Base-by-base conservation (phyloP, 2,329 filamentous ascomycete genomes). In the Lasiodiplodia sp. region DNA sequence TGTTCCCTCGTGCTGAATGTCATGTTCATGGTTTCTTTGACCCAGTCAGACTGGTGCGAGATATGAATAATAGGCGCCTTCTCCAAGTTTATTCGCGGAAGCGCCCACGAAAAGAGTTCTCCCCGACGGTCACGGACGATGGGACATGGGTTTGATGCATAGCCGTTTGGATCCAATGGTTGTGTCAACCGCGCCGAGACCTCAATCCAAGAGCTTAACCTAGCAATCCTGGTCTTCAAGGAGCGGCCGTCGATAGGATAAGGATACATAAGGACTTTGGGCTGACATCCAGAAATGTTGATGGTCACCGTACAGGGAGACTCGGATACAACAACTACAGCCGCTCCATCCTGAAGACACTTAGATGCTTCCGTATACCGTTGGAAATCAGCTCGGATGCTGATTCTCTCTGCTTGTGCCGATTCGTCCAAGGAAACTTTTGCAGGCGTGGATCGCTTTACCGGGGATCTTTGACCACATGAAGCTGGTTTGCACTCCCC, bases 161-260 rank as follows among this genome's bases (percentile, higher is more conserved):
- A 55, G 52, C 52, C 8, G 52, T 16, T 31, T 16, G 25, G 52
- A 34, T 28, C 52, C 23, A 55, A 16, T 18, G 52, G 52, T 55
- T 31, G 23, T 18, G 52, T 18, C 52, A 55, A 28, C 16, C 4
- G 52, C 23, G 52, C 52, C 6, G 52, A 55, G 25, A 55, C 52
- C 52, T 55, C 52, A 11, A 55, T 31, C 25, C 28, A 55, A 14
- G 28, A 55, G 25, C 52, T 31, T 16, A 8, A 2, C 23, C 52
- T 55, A 16, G 52, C 25, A 34, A 55, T 31, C n/a, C 52, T 55
- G 18, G 52, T 55, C 16, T 16, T 34, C 23, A 55, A 31, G 25
- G 25, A 55, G 28, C 25, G 52, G 28, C 52, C 25, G 25, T 55
- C 52, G 52, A 55, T 34, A 18, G 52, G 52, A 31, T 55, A 55